Conservation (phyloP, 2,329 filamentous ascomycete genomes). For the Pseudocercospora vitis region DNA sequence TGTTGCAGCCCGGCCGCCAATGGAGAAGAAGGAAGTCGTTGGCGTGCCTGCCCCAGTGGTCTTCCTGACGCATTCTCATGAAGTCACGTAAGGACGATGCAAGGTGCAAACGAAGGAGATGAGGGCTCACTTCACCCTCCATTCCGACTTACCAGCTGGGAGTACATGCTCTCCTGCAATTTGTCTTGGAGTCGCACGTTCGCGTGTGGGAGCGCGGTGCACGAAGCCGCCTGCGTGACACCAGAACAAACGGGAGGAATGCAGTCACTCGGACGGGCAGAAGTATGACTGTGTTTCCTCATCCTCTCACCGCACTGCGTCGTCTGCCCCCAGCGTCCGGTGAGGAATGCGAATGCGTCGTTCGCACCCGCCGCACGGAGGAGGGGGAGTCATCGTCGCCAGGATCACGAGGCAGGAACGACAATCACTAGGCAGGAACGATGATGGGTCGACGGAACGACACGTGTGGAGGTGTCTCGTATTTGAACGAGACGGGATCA, state of each 20-base stretch:
- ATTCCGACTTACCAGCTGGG: too few relatives aligned
- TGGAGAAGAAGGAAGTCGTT: constrained; percentile 2
- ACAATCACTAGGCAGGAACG: too few relatives aligned
- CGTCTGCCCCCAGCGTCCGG: too few relatives aligned
- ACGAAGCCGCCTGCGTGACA: constrained; percentile 3
- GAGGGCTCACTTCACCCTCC: constrained; percentile 9
- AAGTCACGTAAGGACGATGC: neutral
- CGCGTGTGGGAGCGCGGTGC: neutral
- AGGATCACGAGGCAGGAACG: neutral
- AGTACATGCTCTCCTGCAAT: constrained; percentile 15
- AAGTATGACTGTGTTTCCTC: neutral
- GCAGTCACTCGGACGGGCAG: too few relatives aligned
- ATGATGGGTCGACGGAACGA: too few relatives aligned
- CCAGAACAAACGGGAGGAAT: constrained; percentile 5
- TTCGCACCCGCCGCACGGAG: neutral
- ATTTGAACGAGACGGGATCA: neutral
- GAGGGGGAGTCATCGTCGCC: neutral
- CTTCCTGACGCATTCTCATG: neutral
- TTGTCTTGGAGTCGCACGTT: too few relatives aligned
- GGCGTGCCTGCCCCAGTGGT: constrained; percentile 1
- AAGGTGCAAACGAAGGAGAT: constrained; percentile 11
- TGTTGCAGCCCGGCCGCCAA: constrained; percentile 1
- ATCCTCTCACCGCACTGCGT: neutral
- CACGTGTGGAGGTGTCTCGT: neutral
- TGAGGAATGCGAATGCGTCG: neutral